These are phyloP conservation scores for Gossypioides kirkii DNA, from an alignment of 345 rosid species.

Conservation along the genomic window DNA sequence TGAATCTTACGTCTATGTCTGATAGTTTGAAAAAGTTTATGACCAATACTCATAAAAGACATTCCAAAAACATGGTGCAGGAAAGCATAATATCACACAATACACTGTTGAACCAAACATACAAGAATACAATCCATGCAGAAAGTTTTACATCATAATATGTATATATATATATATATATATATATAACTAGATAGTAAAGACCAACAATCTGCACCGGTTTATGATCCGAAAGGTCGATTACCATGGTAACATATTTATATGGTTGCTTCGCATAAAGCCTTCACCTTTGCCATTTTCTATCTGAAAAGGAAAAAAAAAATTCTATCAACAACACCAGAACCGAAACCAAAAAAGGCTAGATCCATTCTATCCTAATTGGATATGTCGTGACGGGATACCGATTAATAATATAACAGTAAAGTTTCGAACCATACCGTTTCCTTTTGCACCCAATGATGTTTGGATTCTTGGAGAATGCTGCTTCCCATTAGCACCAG, in stretches of 20 bases:
- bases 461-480: conserved; percentile 76
- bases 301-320: conserved; percentile 44
- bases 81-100: conserved; percentile 28
- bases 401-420: not conserved
- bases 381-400: not conserved
- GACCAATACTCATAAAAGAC: conserved; percentile 11
- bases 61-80: conserved; percentile 8
- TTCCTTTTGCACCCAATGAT: conserved; percentile 56
- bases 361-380: not conserved
- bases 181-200: conserved; percentile 5
- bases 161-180: not conserved
- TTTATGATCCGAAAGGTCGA: conserved; percentile 10
- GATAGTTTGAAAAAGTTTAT: no score
- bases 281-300: conserved; percentile 75
- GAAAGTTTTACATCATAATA: conserved; percentile 1
- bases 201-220: conserved; percentile 10
- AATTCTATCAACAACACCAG: conserved; percentile 2
- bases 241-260: not conserved
- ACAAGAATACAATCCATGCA: conserved; percentile 12
- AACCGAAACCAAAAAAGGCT: not conserved
- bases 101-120: conserved; percentile 4
- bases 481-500: conserved; percentile 78
- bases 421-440: conserved; percentile 33
- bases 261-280: not conserved
- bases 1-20: no score